A percentile compares a stretch with the other conserved stretches of the same genome.
Evolutionary conservation across 805 yeast species (phyloP).

Genomic region (Candida suzukii): DNA sequence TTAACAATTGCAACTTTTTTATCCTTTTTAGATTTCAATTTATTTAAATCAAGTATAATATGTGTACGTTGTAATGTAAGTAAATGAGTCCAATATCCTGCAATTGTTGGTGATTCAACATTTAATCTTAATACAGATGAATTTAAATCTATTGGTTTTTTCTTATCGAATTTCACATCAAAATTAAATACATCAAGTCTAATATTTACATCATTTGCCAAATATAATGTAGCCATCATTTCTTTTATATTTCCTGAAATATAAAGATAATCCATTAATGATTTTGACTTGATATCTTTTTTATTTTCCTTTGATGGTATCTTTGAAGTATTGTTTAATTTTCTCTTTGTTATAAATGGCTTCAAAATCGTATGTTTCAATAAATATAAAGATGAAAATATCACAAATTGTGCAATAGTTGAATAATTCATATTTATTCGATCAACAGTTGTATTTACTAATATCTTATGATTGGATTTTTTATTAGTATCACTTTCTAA

Average conservation of each 20-base stretch:
- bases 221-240: slow-evolving; percentile 21
- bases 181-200: slow-evolving; percentile 36
- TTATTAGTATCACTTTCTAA: not conserved
- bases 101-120: slow-evolving; percentile 44
- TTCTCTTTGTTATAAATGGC: not conserved
- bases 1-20: slow-evolving; percentile 17
- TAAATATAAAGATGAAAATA: slow-evolving; percentile 37
- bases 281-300: too few species aligned
- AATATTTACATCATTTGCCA: slow-evolving; percentile 44
- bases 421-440: slow-evolving; percentile 19
- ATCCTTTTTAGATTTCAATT: slow-evolving; percentile 1
- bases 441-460: not conserved
- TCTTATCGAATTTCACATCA: slow-evolving; percentile 11
- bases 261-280: not conserved
- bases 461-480: not conserved
- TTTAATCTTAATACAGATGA: slow-evolving; percentile 32
- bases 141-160: slow-evolving; percentile 10
- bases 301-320: too few species aligned
- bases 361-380: slow-evolving; percentile 30
- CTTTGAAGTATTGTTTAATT: too few species aligned
- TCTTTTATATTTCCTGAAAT: slow-evolving; percentile 5
- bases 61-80: slow-evolving; percentile 19
- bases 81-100: slow-evolving; percentile 43
- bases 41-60: not conserved
- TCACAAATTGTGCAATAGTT: slow-evolving; percentile 36